A percentile compares a stretch with the other conserved stretches of the same genome.
These are phyloP conservation scores for Pseudogymnoascus sp. DNA, from an alignment of 2,329 filamentous ascomycete genomes.

Conservation along the genomic window DNA sequence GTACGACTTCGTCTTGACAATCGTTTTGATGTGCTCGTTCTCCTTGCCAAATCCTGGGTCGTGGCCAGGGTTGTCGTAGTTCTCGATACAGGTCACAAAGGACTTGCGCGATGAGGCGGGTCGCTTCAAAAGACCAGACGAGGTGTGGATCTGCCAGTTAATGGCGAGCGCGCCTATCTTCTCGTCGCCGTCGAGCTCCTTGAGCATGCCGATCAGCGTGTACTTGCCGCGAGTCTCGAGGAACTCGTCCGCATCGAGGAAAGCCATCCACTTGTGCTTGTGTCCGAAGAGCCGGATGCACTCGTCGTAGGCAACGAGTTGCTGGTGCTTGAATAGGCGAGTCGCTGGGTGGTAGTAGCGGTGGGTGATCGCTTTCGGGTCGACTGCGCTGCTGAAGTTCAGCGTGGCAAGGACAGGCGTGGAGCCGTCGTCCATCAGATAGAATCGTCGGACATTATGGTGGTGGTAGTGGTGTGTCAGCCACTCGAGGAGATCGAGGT, in stretches of 20 bases:
- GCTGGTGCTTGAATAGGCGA: constrained; percentile 12
- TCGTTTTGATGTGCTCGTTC: constrained; percentile 28
- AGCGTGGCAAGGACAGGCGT: constrained; percentile 16
- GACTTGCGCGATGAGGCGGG: constrained; percentile 20
- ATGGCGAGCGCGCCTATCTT: constrained; percentile 27
- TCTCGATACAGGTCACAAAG: constrained; percentile 25
- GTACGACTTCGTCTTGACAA: constrained; percentile 24
- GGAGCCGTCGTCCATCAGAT: constrained; percentile 24
- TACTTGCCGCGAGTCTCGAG: constrained; percentile 22
- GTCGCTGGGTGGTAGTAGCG: constrained; percentile 16
- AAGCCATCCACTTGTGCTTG: constrained; percentile 28
- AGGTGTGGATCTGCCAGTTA: constrained; percentile 28
- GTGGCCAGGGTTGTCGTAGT: constrained; percentile 17
- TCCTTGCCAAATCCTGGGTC: constrained; percentile 16
- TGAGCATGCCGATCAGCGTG: constrained; percentile 24
- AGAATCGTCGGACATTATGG: constrained; percentile 21
- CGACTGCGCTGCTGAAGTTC: constrained; percentile 13
- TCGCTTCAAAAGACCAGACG: constrained; percentile 21
- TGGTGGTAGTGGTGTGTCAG: constrained; percentile 24
- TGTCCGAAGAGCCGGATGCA: constrained; percentile 20
- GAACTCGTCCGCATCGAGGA: constrained; percentile 27
- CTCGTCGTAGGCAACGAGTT: constrained; percentile 18
- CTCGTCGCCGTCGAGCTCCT: constrained; percentile 21
- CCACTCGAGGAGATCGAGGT: constrained; percentile 20
- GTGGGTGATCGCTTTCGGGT: constrained; percentile 21